phyloP scores from a whole-genome alignment of 305 asterid species.

The Fraxinus xanthoxyloides region DNA sequence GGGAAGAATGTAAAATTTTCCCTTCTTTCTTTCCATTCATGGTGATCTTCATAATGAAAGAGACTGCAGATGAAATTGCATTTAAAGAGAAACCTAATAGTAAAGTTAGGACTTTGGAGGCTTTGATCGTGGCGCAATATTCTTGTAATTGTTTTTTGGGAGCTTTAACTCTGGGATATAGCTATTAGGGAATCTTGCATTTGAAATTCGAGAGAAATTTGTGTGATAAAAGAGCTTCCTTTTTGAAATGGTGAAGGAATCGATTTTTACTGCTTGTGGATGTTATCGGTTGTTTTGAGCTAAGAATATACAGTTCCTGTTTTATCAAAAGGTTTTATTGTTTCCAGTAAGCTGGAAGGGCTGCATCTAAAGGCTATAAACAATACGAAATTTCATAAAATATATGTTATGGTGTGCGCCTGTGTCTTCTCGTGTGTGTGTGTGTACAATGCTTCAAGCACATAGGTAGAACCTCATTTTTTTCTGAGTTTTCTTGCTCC shows the following conservation, averaged over 20 bases:
- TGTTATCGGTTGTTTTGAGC: not conserved
- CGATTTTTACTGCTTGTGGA: not conserved
- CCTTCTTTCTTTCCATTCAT: not conserved
- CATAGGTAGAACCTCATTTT: not conserved
- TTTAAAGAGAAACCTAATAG: not conserved
- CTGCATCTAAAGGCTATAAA: not conserved
- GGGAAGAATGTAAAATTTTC: not conserved
- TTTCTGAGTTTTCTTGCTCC: not conserved
- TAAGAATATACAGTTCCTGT: not conserved
- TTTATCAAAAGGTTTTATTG: not conserved
- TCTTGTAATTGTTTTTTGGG: not conserved
- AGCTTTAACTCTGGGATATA: not conserved
- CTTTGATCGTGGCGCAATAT: not conserved
- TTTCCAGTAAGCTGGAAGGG: not conserved
- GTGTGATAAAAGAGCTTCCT: not conserved
- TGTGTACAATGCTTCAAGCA: not conserved
- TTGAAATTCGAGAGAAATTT: not conserved
- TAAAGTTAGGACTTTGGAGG: not conserved
- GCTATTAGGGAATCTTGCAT: not conserved
- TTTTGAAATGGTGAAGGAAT: not conserved
- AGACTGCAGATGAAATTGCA: not conserved
- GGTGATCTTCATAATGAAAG: not conserved
- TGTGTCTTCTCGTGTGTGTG: not conserved
- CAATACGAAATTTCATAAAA: not conserved
- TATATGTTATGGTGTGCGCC: not conserved